These are phyloP conservation scores for Gardenia jasminoides DNA, from an alignment of 257 asterid species.

Conservation along the genomic window DNA sequence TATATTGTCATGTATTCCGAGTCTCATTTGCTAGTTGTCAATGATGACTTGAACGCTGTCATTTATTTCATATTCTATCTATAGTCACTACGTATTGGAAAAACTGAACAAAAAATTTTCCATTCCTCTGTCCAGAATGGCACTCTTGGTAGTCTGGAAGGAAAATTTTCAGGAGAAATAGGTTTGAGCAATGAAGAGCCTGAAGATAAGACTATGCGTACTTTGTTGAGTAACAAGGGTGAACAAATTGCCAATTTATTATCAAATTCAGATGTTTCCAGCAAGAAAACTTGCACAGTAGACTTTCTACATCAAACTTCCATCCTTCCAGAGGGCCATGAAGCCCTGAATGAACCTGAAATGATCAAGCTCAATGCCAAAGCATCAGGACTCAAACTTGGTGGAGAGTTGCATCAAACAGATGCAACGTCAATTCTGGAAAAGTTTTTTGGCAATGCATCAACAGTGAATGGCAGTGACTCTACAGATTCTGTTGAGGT, in stretches of 20 bases:
- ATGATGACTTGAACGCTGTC: slow-evolving; percentile 4
- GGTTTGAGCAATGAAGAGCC: slow-evolving; percentile 34
- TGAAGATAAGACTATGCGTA: slow-evolving; percentile 35
- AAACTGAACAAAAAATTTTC: slow-evolving; percentile 35
- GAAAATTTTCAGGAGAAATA: slow-evolving; percentile 33
- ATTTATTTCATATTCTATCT: slow-evolving; percentile 11
- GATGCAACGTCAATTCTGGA: slow-evolving; percentile 54
- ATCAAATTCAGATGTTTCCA: slow-evolving; percentile 32
- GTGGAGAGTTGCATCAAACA: slow-evolving; percentile 36
- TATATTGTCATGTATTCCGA: neutral
- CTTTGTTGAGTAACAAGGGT: slow-evolving; percentile 31
- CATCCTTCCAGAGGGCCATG: slow-evolving; percentile 34
- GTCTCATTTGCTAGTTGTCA: neutral
- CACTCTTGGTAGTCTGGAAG: slow-evolving; percentile 34
- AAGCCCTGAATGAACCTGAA: slow-evolving; percentile 35
- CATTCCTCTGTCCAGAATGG: slow-evolving; percentile 40
- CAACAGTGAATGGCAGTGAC: slow-evolving; percentile 35
- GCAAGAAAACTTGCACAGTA: slow-evolving; percentile 38
- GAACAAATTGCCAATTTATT: slow-evolving; percentile 35
- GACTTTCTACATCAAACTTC: slow-evolving; percentile 36
- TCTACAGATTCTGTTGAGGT: slow-evolving; percentile 48
- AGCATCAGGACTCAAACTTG: slow-evolving; percentile 36
- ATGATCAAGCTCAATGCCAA: slow-evolving; percentile 32
- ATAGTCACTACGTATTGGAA: slow-evolving; percentile 45
- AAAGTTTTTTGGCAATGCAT: slow-evolving; percentile 57